Percentiles rank a stretch among this genome's conserved stretches.
These are phyloP conservation scores for Hura crepitans DNA, from an alignment of 441 rosid species.

Conservation along the genomic window DNA sequence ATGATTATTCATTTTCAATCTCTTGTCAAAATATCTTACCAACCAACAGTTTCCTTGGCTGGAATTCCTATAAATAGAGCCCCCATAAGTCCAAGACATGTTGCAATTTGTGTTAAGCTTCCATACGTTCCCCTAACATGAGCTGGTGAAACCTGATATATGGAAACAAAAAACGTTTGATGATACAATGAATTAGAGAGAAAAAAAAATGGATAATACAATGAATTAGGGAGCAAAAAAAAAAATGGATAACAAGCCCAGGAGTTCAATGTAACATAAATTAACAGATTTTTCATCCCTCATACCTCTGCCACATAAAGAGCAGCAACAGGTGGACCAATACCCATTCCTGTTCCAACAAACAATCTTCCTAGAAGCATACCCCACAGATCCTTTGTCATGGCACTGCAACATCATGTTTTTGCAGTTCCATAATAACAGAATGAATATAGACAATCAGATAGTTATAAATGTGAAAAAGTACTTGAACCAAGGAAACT, in stretches of 20 bases:
- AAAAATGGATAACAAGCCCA: background rate
- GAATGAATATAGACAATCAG: background rate
- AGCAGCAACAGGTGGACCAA: constrained; percentile 90
- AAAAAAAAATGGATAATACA: background rate
- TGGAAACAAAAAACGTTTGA: background rate
- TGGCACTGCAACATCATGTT: constrained; percentile 53
- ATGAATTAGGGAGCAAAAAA: no score
- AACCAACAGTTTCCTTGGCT: constrained; percentile 60
- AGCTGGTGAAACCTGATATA: constrained; percentile 78
- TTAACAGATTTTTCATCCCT: constrained; percentile 16
- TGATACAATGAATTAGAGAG: background rate
- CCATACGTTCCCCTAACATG: constrained; percentile 92
- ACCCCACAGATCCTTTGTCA: constrained; percentile 51
- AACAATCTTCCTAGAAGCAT: constrained; percentile 88
- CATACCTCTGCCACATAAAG: constrained; percentile 91
- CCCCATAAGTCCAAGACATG: constrained; percentile 77
- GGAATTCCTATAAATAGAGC: constrained; percentile 73
- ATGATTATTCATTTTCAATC: no score
- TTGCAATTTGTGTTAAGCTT: constrained; percentile 79
- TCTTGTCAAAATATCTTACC: constrained; percentile 50
- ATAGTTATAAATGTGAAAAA: background rate
- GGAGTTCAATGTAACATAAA: constrained; percentile 6
- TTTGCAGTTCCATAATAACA: constrained; percentile 17
- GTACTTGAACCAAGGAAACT: background rate
- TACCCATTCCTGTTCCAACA: constrained; percentile 93